Evolutionary conservation across 352 stramenopile genomes (phyloP).

Genomic region (Globisporangium perplexum): DNA sequence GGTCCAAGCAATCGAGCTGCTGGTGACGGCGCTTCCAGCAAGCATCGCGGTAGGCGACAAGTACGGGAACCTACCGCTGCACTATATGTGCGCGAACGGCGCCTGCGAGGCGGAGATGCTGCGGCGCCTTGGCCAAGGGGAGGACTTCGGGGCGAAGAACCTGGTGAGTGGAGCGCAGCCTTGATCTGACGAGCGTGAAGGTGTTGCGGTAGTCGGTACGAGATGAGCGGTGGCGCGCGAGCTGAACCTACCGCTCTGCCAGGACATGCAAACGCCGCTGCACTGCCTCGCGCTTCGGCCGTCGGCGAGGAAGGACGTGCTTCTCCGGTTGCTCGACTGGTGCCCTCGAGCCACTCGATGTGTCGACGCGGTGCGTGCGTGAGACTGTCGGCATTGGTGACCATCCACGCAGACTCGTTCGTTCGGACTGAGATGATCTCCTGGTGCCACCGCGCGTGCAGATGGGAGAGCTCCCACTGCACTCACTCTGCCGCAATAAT

Average conservation of each 20-base stretch:
- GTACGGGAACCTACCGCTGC: constrained; percentile 34
- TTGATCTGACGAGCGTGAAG: neutral
- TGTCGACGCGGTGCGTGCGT: constrained; percentile 28
- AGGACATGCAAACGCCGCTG: constrained; percentile 40
- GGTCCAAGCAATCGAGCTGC: constrained; percentile 24
- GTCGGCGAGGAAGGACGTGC: constrained; percentile 22
- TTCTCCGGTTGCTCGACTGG: constrained; percentile 31
- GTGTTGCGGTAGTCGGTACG: neutral
- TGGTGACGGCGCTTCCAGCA: constrained; percentile 28
- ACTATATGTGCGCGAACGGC: constrained; percentile 43
- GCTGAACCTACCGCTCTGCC: neutral
- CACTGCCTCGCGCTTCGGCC: constrained; percentile 31
- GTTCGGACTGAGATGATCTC: neutral
- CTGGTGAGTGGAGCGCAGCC: constrained; percentile 15
- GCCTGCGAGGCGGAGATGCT: constrained; percentile 39
- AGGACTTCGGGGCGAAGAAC: constrained; percentile 35
- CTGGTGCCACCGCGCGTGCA: constrained; percentile 6
- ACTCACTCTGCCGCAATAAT: constrained; percentile 46
- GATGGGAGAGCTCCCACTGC: constrained; percentile 51
- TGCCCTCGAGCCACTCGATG: constrained; percentile 25
- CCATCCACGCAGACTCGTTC: neutral
- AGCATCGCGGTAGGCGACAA: constrained; percentile 35
- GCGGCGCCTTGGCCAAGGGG: constrained; percentile 23
- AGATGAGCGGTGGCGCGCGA: neutral
- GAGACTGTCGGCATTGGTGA: neutral